A percentile compares a stretch with the other conserved stretches of the same genome.
phyloP scores from a whole-genome alignment of 2,329 filamentous ascomycete genomes.

The Neonectria sp. region DNA sequence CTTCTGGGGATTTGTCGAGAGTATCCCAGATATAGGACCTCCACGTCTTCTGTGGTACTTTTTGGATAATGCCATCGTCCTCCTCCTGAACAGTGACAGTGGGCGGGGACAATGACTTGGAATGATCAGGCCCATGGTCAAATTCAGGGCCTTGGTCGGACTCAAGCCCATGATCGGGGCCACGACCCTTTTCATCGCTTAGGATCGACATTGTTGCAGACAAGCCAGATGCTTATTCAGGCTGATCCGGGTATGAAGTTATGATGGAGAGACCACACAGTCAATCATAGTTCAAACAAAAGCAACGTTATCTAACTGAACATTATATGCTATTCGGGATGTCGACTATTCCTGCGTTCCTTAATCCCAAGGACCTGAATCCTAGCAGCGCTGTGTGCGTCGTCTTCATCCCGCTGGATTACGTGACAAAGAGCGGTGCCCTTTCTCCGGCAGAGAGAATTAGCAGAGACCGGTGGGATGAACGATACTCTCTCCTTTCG shows the following conservation, averaged over 20 bases:
- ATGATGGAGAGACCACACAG: not conserved
- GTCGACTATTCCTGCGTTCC: not conserved
- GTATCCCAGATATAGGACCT: conserved; percentile 65
- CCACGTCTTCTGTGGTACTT: conserved; percentile 49
- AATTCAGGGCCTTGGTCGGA: not conserved
- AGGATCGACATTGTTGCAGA: conserved; percentile 2
- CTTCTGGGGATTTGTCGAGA: conserved; percentile 58
- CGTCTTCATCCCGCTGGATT: conserved; percentile 23
- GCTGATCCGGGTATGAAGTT: too few species aligned
- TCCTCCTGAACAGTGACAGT: not conserved
- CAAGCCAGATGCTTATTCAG: not conserved
- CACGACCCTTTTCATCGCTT: conserved; percentile 9
- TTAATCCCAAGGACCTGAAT: not conserved
- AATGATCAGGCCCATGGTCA: not conserved
- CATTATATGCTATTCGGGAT: not conserved
- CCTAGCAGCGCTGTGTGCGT: not conserved
- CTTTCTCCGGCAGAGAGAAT: not conserved
- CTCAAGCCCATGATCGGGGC: not conserved
- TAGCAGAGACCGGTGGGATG: conserved; percentile 21
- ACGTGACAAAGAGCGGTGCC: conserved; percentile 1
- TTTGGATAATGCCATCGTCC: conserved; percentile 12
- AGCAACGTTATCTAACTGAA: not conserved
- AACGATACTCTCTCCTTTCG: not conserved
- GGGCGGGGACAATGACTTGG: conserved; percentile 3
- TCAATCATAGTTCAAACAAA: not conserved